These are phyloP conservation scores for Colletotrichum lupini DNA, from an alignment of 2,329 filamentous ascomycete genomes.

Conservation along the genomic window DNA sequence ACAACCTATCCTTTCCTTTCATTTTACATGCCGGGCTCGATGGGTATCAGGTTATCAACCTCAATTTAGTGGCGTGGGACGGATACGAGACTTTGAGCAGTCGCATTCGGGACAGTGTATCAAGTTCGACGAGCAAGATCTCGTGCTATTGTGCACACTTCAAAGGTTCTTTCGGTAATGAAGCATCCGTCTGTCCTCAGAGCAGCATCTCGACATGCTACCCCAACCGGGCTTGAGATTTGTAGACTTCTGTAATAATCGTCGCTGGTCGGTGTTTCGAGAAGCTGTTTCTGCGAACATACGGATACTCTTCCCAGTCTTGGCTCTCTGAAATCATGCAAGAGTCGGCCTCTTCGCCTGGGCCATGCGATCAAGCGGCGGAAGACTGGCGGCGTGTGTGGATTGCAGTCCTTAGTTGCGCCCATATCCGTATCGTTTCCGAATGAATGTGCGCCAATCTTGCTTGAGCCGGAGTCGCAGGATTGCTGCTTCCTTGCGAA, in stretches of 20 bases:
- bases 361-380: not conserved
- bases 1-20: not conserved
- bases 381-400: not conserved
- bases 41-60: not conserved
- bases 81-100: not conserved
- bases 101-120: not conserved
- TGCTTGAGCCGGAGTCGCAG: not conserved
- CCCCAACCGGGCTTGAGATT: not conserved
- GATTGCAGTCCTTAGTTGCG: not conserved
- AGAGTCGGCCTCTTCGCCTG: not conserved
- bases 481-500: not conserved
- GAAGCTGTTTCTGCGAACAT: not conserved
- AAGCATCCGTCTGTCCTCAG: not conserved
- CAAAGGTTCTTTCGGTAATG: not conserved
- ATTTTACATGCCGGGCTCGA: not conserved
- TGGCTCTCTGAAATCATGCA: not conserved
- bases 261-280: no score
- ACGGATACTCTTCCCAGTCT: not conserved
- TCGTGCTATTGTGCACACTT: no score
- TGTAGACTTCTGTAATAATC: not conserved
- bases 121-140: not conserved
- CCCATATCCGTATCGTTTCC: not conserved
- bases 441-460: not conserved
- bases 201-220: not conserved
- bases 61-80: constrained; percentile 1